Evolutionary conservation across 2,329 filamentous ascomycete species (phyloP).

Genomic region (Fusarium multiceps): DNA sequence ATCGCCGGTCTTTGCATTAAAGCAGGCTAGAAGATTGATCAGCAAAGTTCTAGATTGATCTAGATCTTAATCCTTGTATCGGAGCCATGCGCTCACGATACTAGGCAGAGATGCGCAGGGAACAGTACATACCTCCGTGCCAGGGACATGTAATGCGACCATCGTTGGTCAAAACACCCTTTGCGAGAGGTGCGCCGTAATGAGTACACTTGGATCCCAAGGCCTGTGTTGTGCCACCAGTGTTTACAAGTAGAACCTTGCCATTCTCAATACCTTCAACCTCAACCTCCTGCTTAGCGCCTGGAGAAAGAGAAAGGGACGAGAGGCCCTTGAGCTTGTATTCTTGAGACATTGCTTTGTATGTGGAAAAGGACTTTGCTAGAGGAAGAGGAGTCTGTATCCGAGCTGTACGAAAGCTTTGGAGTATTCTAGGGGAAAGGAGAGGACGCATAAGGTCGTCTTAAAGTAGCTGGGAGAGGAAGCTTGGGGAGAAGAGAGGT

Average conservation of each 20-base stretch:
- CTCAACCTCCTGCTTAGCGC: constrained; percentile 88
- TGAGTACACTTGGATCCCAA: constrained; percentile 87
- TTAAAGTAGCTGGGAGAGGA: neutral
- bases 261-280: constrained; percentile 88
- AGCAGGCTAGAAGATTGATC: constrained; percentile 74
- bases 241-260: constrained; percentile 88
- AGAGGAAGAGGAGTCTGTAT: constrained; percentile 22
- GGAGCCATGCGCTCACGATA: neutral
- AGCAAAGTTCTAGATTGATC: neutral
- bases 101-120: neutral
- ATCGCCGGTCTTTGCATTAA: constrained; percentile 88
- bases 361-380: constrained; percentile 42
- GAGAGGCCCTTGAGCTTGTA: constrained; percentile 81
- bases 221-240: constrained; percentile 80
- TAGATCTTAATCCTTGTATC: neutral
- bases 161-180: constrained; percentile 83
- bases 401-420: constrained; percentile 27
- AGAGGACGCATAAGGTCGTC: constrained; percentile 36
- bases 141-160: constrained; percentile 93
- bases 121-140: constrained; percentile 82
- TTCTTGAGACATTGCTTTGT: constrained; percentile 63
- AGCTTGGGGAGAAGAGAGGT: neutral
- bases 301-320: constrained; percentile 78
- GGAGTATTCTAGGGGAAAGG: constrained; percentile 12
- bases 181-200: constrained; percentile 89